Evolutionary conservation across 768 basidiomycete species (phyloP).

Genomic region (Tylopilus plumbeoviolaceoides): DNA sequence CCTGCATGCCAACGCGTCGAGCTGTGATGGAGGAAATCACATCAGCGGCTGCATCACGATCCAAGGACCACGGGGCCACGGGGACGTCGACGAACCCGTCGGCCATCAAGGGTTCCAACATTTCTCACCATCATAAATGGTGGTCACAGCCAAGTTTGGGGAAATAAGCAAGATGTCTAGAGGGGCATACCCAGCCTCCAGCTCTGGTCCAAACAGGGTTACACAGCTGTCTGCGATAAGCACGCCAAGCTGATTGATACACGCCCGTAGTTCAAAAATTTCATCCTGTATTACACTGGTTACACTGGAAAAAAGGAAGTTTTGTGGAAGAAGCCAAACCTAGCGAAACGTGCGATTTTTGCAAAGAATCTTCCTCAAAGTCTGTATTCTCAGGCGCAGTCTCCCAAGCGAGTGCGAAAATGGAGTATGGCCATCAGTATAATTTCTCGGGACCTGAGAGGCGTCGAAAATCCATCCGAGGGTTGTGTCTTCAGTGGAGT

Average conservation of each 20-base stretch:
- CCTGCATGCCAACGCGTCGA: too few relatives aligned
- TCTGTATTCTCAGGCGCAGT: not conserved
- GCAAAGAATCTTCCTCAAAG: not conserved
- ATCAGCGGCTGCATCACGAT: not conserved
- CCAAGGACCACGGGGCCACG: not conserved
- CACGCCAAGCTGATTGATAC: not conserved
- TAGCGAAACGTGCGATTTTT: not conserved
- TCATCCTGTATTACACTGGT: not conserved
- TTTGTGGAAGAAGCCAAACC: not conserved
- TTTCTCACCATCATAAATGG: not conserved
- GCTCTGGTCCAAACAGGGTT: not conserved
- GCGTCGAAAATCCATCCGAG: not conserved
- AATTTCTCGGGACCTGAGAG: not conserved
- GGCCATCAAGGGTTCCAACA: not conserved
- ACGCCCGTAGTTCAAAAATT: not conserved
- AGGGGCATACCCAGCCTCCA: not conserved
- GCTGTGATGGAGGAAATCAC: not conserved
- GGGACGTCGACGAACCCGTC: not conserved
- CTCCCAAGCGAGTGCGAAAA: not conserved
- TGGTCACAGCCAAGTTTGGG: conserved; percentile 1
- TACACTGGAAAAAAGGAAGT: not conserved
- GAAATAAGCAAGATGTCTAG: conserved; percentile 1
- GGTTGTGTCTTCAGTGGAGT: not conserved
- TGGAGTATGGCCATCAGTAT: too few relatives aligned
- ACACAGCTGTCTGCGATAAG: not conserved